phyloP scores from a whole-genome alignment of 305 asterid genomes.

The Ajuga reptans region DNA sequence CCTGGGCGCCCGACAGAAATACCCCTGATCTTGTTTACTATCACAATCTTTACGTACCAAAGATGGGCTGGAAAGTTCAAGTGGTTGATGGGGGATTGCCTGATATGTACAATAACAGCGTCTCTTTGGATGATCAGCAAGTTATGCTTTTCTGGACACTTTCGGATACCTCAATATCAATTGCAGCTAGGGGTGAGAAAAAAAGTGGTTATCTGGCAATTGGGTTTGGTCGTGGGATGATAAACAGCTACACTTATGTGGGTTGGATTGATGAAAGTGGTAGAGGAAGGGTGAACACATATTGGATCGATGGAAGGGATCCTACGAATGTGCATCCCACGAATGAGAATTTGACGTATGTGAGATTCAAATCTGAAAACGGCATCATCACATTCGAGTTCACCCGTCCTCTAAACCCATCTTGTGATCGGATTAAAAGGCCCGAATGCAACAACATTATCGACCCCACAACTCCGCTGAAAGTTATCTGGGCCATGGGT shows the following conservation, averaged over 20 bases:
- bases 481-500: constrained; percentile 96
- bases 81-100: constrained; percentile 97
- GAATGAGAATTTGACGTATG: constrained; percentile 71
- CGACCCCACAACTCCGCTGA: constrained; percentile 80
- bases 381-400: constrained; percentile 89
- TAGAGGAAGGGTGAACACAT: constrained; percentile 74
- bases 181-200: constrained; percentile 89
- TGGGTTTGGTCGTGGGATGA: constrained; percentile 89
- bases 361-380: constrained; percentile 89
- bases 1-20: constrained; percentile 90
- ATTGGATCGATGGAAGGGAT: constrained; percentile 77
- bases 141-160: constrained; percentile 92
- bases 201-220: constrained; percentile 95
- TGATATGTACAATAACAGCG: constrained; percentile 89
- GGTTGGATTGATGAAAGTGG: constrained; percentile 86
- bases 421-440: constrained; percentile 44
- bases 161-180: constrained; percentile 66
- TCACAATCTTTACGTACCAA: constrained; percentile 66
- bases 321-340: constrained; percentile 66
- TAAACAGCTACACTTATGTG: constrained; percentile 73
- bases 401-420: constrained; percentile 77
- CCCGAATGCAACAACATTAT: constrained; percentile 78
- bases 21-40: constrained; percentile 91
- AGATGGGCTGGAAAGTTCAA: constrained; percentile 99
- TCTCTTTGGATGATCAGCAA: constrained; percentile 92